These are phyloP conservation scores for Plasmodium reichenowi DNA, from an alignment of 169 alveolate genomes.

Conservation along the genomic window DNA sequence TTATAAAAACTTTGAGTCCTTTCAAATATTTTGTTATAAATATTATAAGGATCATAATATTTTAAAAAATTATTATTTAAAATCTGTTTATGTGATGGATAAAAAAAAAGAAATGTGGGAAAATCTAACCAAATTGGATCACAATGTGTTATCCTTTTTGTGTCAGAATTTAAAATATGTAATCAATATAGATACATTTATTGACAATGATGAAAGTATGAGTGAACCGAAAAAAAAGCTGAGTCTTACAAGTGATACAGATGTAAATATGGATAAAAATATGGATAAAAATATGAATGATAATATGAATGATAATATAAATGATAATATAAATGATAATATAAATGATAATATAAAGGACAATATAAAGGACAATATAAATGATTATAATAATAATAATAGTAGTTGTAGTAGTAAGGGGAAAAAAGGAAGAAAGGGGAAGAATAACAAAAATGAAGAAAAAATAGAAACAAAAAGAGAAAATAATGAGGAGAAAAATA, in stretches of 20 bases:
- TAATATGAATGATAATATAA: background rate
- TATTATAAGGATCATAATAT: constrained; percentile 53
- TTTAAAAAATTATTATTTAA: constrained; percentile 54
- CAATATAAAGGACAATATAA: background rate
- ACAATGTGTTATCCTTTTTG: constrained; percentile 30
- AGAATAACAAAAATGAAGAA: background rate
- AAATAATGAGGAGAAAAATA: background rate
- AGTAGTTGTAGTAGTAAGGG: background rate
- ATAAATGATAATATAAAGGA: background rate
- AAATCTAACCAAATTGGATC: constrained; percentile 40
- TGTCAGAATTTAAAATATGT: constrained; percentile 53
- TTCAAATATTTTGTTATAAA: constrained; percentile 65
- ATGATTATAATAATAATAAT: background rate
- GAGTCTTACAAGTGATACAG: background rate
- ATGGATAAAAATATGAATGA: background rate
- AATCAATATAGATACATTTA: background rate
- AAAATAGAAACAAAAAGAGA: background rate
- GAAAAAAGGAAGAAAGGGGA: constrained; percentile 1
- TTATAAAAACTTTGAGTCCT: constrained; percentile 59
- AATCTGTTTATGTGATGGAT: constrained; percentile 74
- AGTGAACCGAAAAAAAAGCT: background rate
- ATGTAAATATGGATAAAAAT: background rate
- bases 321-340: background rate
- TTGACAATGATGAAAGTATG: background rate
- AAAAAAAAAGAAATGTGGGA: constrained; percentile 54